Conservation (phyloP, 257 asterid genomes). For the Perilla frutescens region DNA sequence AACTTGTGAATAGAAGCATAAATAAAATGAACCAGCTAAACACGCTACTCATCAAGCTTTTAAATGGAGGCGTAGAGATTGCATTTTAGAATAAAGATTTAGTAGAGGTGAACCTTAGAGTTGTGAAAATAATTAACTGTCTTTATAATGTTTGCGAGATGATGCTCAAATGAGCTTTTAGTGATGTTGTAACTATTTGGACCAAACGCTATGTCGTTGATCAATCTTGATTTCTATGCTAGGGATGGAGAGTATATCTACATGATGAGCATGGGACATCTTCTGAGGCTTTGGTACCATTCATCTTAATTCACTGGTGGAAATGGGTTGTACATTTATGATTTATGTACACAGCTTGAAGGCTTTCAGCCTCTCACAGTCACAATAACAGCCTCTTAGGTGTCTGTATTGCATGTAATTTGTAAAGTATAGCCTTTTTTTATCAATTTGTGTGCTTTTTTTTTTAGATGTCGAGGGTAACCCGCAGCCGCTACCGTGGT, state of each 20-base stretch:
- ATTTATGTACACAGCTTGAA: slow-evolving; percentile 42
- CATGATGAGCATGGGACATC: slow-evolving; percentile 95
- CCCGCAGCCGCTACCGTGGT: too few species aligned
- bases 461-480: too few species aligned
- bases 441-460: too few species aligned
- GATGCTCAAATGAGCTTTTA: background rate
- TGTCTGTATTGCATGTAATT: slow-evolving; percentile 44
- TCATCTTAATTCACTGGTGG: slow-evolving; percentile 44
- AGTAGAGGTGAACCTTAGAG: background rate
- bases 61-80: background rate
- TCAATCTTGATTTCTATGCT: slow-evolving; percentile 25
- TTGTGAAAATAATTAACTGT: background rate
- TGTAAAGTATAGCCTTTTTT: slow-evolving; percentile 52
- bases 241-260: slow-evolving; percentile 98
- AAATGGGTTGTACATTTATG: slow-evolving; percentile 54
- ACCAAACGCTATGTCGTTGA: background rate
- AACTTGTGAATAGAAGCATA: background rate
- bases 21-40: background rate
- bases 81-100: background rate
- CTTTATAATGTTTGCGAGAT: too few species aligned
- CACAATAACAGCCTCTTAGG: slow-evolving; percentile 41
- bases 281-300: slow-evolving; percentile 55
- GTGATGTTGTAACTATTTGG: background rate
- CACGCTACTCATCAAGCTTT: background rate
- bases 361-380: slow-evolving; percentile 44